Evolutionary conservation across 306 rosid genomes (phyloP).

Genomic region (Macrotyloma uniflorum): DNA sequence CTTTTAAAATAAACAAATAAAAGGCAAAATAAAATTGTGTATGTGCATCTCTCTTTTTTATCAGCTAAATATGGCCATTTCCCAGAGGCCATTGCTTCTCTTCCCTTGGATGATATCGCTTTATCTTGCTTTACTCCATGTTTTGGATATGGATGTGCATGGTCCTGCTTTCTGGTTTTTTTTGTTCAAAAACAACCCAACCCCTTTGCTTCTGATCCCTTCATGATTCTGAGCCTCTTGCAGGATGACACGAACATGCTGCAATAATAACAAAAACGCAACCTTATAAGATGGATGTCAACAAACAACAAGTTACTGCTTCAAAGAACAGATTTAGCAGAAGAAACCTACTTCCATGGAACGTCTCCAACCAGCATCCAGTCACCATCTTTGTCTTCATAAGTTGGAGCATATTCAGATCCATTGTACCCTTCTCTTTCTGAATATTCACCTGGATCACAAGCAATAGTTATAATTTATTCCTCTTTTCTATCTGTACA

Average conservation of each 20-base stretch:
- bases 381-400: constrained; percentile 89
- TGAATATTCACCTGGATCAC: constrained; percentile 60
- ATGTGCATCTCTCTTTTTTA: not conserved
- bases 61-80: not conserved
- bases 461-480: not conserved
- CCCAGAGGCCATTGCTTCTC: not conserved
- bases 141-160: not conserved
- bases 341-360: constrained; percentile 74
- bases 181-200: constrained; percentile 44
- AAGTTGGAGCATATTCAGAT: constrained; percentile 74
- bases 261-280: constrained; percentile 26
- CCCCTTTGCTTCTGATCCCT: constrained; percentile 71
- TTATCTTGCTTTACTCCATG: constrained; percentile 17
- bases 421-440: constrained; percentile 75
- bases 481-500: not conserved
- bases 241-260: constrained; percentile 72
- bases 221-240: constrained; percentile 69
- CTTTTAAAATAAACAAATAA: not conserved
- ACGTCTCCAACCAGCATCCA: constrained; percentile 98
- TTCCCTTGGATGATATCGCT: not conserved
- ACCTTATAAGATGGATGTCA: constrained; percentile 5
- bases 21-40: constrained; percentile 16
- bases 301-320: not conserved
- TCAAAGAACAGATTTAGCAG: not conserved
- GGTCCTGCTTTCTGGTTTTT: not conserved